A percentile compares a stretch with the other conserved stretches of the same genome.
Evolutionary conservation across 306 rosid species (phyloP).

Genomic region (Prunus fruticosa): DNA sequence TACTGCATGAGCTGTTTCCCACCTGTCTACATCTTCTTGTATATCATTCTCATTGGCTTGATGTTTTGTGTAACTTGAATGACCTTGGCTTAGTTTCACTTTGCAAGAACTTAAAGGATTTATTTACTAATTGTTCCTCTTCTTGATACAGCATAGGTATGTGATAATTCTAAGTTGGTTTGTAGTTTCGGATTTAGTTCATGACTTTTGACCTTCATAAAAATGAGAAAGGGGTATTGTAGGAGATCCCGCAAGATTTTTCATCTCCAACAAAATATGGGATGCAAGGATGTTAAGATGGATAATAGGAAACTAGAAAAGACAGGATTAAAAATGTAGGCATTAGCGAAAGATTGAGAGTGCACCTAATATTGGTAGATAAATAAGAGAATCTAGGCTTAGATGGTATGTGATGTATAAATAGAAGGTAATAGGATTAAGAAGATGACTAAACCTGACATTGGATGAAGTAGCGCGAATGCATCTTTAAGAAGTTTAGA

Average conservation of each 20-base stretch:
- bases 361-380: neutral
- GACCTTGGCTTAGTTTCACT: neutral
- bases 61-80: neutral
- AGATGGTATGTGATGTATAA: neutral
- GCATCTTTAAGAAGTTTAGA: neutral
- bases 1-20: neutral
- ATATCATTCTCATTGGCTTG: neutral
- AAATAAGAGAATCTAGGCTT: neutral
- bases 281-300: neutral
- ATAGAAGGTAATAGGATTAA: neutral
- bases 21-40: neutral
- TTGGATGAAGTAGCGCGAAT: neutral
- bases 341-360: neutral
- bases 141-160: neutral
- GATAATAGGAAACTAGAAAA: neutral
- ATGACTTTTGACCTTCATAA: neutral
- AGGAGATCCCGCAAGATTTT: neutral
- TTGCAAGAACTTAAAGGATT: neutral
- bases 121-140: no score
- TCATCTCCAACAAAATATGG: neutral
- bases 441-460: neutral
- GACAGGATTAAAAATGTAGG: neutral
- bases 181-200: constrained; percentile 15
- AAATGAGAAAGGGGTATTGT: neutral
- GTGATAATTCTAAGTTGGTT: constrained; percentile 24